Base-by-base conservation (phyloP, 2,329 filamentous ascomycete genomes). In the Plenodomus tracheiphilus region DNA sequence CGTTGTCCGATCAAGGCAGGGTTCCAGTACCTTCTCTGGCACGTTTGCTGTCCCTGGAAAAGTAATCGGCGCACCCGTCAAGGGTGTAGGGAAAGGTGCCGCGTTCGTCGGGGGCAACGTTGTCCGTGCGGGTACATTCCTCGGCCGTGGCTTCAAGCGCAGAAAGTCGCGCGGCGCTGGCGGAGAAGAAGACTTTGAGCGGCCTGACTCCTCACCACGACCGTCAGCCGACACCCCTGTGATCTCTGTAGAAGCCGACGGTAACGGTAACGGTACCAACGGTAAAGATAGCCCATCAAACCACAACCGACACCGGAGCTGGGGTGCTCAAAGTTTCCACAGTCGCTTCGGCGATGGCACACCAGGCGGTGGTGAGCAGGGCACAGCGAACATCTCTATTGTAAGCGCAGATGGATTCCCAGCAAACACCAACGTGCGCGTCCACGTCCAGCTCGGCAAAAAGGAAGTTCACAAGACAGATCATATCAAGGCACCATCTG, bases 21-120 rank as follows among this genome's bases (percentile, higher is more conserved):
- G 94, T 43, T 94, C 91, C 0, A 91, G 91, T 0, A 97, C 93
- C 1, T 96, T 99, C 77, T 87, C 87, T 0, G 92, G 92, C 25
- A 96, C 91, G 1, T 97, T 97, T 70, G 87, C 86, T 4, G 81
- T 86, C 1, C 91, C 94, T 21, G 89, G 89, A 40, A 92, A 92
- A 74, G 91, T 99, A 51, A 89, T 97, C 21, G 93, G 93, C 32
- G 94, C 87, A 16, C 95, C 94, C n/a, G 87, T 99, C 73, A 97
- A 97, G 76, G 92, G 91, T 36, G 86, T 88, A 30, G 89, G 89
- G 22, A 88, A 85, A 48, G 92, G 91, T 32, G 87, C 82, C 13
- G 85, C 83, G 2, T 81, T 76, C 17, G 84, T 90, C 2, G 87
- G 87, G 18, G 88, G 90, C 49, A 87, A 88, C 32, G 91, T 97